Conservation (phyloP, 2,329 filamentous ascomycete genomes). For the Daldinia sp. region DNA sequence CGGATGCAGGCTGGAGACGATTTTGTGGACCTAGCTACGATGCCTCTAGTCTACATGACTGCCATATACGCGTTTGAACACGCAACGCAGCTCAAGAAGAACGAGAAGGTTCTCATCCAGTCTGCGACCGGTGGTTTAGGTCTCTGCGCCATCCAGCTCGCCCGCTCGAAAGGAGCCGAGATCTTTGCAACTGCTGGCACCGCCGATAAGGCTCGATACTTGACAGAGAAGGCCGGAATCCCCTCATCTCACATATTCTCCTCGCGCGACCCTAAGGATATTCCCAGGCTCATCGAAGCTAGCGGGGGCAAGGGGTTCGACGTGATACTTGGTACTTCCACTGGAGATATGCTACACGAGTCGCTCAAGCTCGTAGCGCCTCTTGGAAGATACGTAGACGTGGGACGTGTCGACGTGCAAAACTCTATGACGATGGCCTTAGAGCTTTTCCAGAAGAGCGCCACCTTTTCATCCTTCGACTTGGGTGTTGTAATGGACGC, state of each 20-base stretch:
- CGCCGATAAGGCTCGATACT: constrained; percentile 16
- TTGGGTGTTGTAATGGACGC: constrained; percentile 21
- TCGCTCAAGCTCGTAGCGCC: constrained; percentile 17
- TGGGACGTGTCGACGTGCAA: constrained; percentile 26
- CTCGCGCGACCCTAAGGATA: constrained; percentile 22
- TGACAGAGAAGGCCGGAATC: constrained; percentile 11
- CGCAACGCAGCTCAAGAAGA: constrained; percentile 39
- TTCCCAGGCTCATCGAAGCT: constrained; percentile 7
- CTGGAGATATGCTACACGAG: constrained; percentile 13
- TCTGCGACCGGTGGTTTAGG: constrained; percentile 44
- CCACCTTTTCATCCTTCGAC: constrained; percentile 34
- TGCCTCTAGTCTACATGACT: constrained; percentile 47
- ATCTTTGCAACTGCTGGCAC: constrained; percentile 44
- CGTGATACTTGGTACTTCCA: constrained; percentile 19
- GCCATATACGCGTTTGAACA: constrained; percentile 49
- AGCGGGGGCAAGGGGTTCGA: constrained; percentile 29
- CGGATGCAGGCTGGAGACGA: constrained; percentile 41
- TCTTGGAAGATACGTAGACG: constrained; percentile 20
- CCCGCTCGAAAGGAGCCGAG: constrained; percentile 31
- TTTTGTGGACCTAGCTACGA: constrained; percentile 38
- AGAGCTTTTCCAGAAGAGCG: constrained; percentile 27
- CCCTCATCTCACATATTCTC: constrained; percentile 16
- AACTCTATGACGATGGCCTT: constrained; percentile 21
- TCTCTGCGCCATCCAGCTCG: constrained; percentile 41
- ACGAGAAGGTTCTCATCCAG: constrained; percentile 46